Evolutionary conservation across 352 stramenopile genomes (phyloP).

Genomic region (Globisporangium apiculatum): DNA sequence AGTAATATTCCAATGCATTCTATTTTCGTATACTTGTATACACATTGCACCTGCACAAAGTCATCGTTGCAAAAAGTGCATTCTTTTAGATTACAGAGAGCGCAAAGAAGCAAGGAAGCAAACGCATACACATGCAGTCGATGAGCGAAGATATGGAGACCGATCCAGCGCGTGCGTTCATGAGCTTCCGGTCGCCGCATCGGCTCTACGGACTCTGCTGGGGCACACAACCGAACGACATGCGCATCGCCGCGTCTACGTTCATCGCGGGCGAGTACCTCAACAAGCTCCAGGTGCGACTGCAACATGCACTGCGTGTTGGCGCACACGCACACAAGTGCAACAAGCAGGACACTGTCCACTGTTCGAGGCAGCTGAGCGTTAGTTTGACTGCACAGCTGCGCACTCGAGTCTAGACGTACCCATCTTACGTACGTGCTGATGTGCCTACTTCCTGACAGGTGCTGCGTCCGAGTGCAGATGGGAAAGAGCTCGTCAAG

Average conservation of each 20-base stretch:
- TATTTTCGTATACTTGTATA: neutral
- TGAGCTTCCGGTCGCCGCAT: constrained; percentile 60
- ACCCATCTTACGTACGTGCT: neutral
- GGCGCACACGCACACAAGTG: too few species aligned
- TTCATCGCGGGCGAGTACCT: constrained; percentile 82
- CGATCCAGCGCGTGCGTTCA: constrained; percentile 34
- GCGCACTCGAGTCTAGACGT: too few species aligned
- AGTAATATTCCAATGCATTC: neutral
- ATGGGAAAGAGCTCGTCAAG: constrained; percentile 48
- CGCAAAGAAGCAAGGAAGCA: neutral
- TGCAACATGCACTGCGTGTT: neutral
- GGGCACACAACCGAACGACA: constrained; percentile 44
- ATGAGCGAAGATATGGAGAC: neutral
- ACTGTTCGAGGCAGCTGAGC: neutral
- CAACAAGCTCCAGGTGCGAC: constrained; percentile 81
- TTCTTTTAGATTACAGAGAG: neutral
- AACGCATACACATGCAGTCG: neutral
- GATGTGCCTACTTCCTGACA: constrained; percentile 7
- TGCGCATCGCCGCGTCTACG: constrained; percentile 65
- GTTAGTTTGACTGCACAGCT: too few species aligned
- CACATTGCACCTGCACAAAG: too few species aligned
- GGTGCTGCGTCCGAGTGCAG: constrained; percentile 53
- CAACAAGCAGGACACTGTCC: neutral
- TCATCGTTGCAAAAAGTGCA: neutral
- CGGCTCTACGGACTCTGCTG: constrained; percentile 77